A percentile compares a stretch with the other conserved stretches of the same genome.
Evolutionary conservation across 495 filamentous ascomycete genomes (phyloP).

Genomic region (Xylaria scruposa): DNA sequence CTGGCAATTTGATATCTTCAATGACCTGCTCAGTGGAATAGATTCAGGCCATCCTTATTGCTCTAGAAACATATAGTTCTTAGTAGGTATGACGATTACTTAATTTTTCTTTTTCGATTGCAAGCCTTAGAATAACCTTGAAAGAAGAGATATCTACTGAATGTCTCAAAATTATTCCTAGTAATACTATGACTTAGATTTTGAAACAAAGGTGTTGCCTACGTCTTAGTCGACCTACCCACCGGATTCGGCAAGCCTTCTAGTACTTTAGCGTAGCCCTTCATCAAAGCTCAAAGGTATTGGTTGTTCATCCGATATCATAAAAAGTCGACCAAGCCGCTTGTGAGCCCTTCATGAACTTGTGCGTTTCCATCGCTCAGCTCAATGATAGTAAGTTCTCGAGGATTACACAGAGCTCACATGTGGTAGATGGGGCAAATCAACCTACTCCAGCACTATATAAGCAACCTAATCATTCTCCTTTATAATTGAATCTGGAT

Average conservation of each 20-base stretch:
- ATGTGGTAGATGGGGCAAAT: too few species aligned
- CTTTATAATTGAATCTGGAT: too few species aligned
- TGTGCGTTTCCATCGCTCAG: too few species aligned
- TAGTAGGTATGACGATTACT: neutral
- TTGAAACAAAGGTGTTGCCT: neutral
- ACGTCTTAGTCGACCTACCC: neutral
- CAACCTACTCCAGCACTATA: too few species aligned
- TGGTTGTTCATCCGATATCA: too few species aligned
- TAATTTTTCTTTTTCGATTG: neutral
- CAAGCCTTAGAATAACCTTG: neutral
- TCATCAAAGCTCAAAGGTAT: too few species aligned
- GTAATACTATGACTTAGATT: neutral
- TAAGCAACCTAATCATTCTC: too few species aligned
- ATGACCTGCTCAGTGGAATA: neutral
- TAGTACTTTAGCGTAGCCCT: neutral
- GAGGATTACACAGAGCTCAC: too few species aligned
- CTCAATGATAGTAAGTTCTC: too few species aligned
- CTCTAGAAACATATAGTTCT: neutral
- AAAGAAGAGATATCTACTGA: neutral
- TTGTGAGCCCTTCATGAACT: too few species aligned
- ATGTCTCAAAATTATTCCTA: neutral
- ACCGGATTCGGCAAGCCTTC: neutral
- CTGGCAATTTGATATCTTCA: neutral
- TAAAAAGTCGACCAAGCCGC: too few species aligned
- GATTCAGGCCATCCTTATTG: neutral